Percentiles rank a stretch among this genome's conserved stretches.
These are phyloP conservation scores for Pleoardoris graminearum DNA, from an alignment of 2,329 filamentous ascomycete species.

Conservation along the genomic window DNA sequence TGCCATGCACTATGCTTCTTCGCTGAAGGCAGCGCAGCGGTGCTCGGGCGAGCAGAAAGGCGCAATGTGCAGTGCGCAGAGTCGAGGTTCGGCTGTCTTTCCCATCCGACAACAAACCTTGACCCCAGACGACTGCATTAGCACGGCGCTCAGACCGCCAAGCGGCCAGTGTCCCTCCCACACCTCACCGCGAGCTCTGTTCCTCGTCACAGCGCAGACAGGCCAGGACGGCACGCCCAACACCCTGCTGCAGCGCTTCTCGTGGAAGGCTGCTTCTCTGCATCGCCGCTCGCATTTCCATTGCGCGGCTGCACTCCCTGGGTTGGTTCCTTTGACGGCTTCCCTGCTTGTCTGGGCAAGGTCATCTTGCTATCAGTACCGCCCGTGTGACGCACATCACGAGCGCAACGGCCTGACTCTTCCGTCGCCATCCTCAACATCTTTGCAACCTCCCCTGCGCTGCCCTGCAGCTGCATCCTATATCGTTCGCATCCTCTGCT, in stretches of 20 bases:
- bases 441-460: slow-evolving; percentile 19
- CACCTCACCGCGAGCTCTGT: slow-evolving; percentile 18
- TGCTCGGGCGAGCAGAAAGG: slow-evolving; percentile 1
- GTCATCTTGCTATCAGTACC: slow-evolving; percentile 33
- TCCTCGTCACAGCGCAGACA: slow-evolving; percentile 28
- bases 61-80: neutral
- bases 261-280: slow-evolving; percentile 1
- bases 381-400: slow-evolving; percentile 41
- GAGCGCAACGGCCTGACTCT: slow-evolving; percentile 30
- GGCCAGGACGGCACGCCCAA: slow-evolving; percentile 20
- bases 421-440: slow-evolving; percentile 17
- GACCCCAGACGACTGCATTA: slow-evolving; percentile 6
- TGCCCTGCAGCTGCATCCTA: slow-evolving; percentile 9
- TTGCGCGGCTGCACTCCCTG: slow-evolving; percentile 15
- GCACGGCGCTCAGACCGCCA: slow-evolving; percentile 18
- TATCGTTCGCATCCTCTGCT: slow-evolving; percentile 13
- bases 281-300: slow-evolving; percentile 11
- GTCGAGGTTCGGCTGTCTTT: neutral
- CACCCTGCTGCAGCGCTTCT: slow-evolving; percentile 10
- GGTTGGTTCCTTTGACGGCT: slow-evolving; percentile 15
- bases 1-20: neutral
- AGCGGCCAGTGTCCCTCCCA: slow-evolving; percentile 14
- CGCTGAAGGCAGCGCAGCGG: neutral
- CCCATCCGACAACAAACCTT: neutral
- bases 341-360: slow-evolving; percentile 20